Evolutionary conservation across 2,329 filamentous ascomycete species (phyloP).

Genomic region (Microcyclospora pomicola): DNA sequence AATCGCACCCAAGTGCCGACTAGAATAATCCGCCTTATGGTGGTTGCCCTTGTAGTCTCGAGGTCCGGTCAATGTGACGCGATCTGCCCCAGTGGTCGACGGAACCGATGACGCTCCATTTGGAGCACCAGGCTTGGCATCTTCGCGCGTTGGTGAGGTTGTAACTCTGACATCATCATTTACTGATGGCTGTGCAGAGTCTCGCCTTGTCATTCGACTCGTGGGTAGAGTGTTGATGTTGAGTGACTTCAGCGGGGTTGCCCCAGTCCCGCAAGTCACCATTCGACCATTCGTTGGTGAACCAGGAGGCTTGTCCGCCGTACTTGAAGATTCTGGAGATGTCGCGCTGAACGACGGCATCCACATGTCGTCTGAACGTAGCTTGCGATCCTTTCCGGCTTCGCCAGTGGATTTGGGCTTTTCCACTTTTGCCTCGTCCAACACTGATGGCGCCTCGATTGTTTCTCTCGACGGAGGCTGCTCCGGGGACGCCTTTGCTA

Average conservation of each 20-base stretch:
- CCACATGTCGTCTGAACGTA: conserved; percentile 13
- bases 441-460: no score
- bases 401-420: no score
- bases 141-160: not conserved
- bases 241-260: conserved; percentile 16
- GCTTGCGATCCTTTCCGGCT: no score
- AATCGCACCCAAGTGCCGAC: no score
- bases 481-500: no score
- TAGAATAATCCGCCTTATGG: no score
- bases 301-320: conserved; percentile 3
- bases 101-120: not conserved
- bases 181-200: conserved; percentile 5
- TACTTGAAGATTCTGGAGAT: conserved; percentile 3
- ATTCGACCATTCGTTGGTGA: conserved; percentile 9
- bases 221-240: conserved; percentile 15
- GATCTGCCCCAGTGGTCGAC: no score
- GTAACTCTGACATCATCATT: not conserved
- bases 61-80: no score
- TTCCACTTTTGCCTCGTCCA: no score
- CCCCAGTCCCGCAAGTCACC: conserved; percentile 13
- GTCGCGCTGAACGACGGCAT: conserved; percentile 10
- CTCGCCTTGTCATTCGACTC: conserved; percentile 1
- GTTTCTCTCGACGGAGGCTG: no score
- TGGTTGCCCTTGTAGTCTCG: no score
- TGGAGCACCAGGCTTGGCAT: not conserved